A percentile compares a stretch with the other conserved stretches of the same genome.
Evolutionary conservation across 139 green algal genomes (phyloP).

Genomic region (Diplosphaera chodatii): DNA sequence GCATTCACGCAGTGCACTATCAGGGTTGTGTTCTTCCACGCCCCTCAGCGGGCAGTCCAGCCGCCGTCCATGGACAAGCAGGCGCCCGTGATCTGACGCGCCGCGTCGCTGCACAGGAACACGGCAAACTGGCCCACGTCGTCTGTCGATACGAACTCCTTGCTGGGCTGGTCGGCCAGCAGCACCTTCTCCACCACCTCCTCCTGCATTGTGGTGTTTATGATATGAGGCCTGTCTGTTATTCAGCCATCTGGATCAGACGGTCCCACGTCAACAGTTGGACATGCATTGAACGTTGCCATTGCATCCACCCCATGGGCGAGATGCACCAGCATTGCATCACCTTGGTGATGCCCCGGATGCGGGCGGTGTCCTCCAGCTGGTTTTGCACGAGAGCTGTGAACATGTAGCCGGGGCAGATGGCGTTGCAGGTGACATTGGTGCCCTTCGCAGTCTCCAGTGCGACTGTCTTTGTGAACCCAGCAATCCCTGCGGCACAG

Average conservation of each 20-base stretch:
- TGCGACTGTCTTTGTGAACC: conserved; percentile 75
- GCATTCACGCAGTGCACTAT: no score
- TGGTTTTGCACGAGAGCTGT: conserved; percentile 68
- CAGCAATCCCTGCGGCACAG: conserved; percentile 24
- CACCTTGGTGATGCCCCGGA: conserved; percentile 59
- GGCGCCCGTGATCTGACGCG: conserved; percentile 63
- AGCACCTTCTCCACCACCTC: conserved; percentile 72
- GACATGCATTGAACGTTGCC: no score
- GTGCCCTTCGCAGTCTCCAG: conserved; percentile 63
- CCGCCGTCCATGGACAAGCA: conserved; percentile 77
- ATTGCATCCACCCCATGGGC: no score
- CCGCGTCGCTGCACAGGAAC: conserved; percentile 75
- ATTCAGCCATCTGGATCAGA: no score
- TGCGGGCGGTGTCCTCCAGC: conserved; percentile 57
- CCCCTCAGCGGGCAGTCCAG: conserved; percentile 41
- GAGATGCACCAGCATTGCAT: no score
- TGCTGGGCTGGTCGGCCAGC: conserved; percentile 82
- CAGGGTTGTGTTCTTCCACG: no score
- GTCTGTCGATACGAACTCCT: conserved; percentile 72
- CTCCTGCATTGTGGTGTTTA: no score
- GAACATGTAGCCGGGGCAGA: conserved; percentile 42
- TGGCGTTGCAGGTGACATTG: conserved; percentile 69
- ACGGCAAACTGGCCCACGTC: conserved; percentile 61
- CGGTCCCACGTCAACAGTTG: no score
- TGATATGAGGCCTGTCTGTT: no score